A percentile compares a stretch with the other conserved stretches of the same genome.
Evolutionary conservation across 257 asterid genomes (phyloP).

Genomic region (Vinca minor): DNA sequence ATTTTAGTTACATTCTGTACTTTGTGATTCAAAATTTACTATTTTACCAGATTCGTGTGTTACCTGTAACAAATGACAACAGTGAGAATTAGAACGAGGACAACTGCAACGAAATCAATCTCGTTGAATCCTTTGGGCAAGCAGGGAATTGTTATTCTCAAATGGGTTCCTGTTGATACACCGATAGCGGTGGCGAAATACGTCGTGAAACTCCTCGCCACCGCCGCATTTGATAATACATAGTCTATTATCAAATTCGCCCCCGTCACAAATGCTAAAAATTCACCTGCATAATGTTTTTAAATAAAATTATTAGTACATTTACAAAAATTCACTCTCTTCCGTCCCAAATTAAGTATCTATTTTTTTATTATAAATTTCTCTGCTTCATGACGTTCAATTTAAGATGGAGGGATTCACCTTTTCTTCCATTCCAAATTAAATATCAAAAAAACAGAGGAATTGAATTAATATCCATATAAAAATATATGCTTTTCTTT

Average conservation of each 20-base stretch:
- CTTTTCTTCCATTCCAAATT: too few relatives aligned
- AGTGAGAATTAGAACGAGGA: conserved; percentile 61
- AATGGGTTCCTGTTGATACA: conserved; percentile 27
- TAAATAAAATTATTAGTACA: too few relatives aligned
- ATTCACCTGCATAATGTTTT: conserved; percentile 48
- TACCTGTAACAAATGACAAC: conserved; percentile 83
- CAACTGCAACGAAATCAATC: conserved; percentile 70
- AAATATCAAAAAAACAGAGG: too few relatives aligned
- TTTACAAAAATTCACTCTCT: too few relatives aligned
- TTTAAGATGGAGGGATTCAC: too few relatives aligned
- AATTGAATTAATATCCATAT: too few relatives aligned
- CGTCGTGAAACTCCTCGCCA: conserved; percentile 83
- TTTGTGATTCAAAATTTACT: too few relatives aligned
- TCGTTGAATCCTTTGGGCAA: conserved; percentile 76
- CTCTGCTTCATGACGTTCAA: too few relatives aligned
- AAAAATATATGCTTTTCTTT: too few relatives aligned
- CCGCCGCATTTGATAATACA: conserved; percentile 92
- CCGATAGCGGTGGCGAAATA: conserved; percentile 72
- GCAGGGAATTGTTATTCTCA: conserved; percentile 40
- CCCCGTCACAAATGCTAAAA: conserved; percentile 76
- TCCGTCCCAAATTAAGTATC: too few relatives aligned
- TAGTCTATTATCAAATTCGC: conserved; percentile 76
- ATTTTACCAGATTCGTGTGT: not conserved
- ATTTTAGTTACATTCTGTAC: too few relatives aligned
- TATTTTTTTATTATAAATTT: too few relatives aligned